These are phyloP conservation scores for Aspergillus jensenii DNA, from an alignment of 2,329 filamentous ascomycete genomes.

Conservation along the genomic window DNA sequence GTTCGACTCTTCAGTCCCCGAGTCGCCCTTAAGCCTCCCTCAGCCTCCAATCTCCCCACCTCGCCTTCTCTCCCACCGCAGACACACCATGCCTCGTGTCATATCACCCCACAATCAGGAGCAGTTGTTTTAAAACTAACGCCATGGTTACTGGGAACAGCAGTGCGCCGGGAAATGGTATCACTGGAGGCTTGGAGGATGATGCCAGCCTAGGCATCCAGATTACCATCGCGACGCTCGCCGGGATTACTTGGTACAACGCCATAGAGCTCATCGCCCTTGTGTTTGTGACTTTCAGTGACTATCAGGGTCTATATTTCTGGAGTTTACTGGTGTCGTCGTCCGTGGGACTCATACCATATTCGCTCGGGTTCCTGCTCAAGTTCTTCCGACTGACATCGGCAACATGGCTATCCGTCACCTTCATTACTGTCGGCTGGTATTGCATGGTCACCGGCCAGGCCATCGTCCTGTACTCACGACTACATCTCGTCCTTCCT, in stretches of 20 bases:
- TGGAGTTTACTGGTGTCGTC: constrained; percentile 50
- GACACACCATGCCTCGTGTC: constrained; percentile 10
- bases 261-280: constrained; percentile 50
- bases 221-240: constrained; percentile 48
- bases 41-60: not conserved
- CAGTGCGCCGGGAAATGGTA: constrained; percentile 32
- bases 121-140: constrained; percentile 5
- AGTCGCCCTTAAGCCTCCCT: not conserved
- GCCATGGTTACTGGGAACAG: constrained; percentile 25
- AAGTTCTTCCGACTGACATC: constrained; percentile 45
- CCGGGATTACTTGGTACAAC: constrained; percentile 52
- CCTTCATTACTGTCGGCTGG: constrained; percentile 48
- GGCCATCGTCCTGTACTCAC: constrained; percentile 51
- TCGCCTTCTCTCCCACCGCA: constrained; percentile 3
- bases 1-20: constrained; percentile 12
- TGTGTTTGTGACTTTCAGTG: constrained; percentile 50
- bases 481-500: constrained; percentile 48
- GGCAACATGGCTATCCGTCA: constrained; percentile 40
- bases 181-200: constrained; percentile 38
- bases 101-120: constrained; percentile 1
- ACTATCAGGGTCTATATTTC: constrained; percentile 51
- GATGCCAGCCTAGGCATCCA: constrained; percentile 35
- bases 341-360: constrained; percentile 44
- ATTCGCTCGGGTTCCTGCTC: constrained; percentile 49
- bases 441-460: constrained; percentile 51